A percentile compares a stretch with the other conserved stretches of the same genome.
phyloP scores from a whole-genome alignment of 1,284 basidiomycete species.

The Cutaneotrichosporon cutaneum region DNA sequence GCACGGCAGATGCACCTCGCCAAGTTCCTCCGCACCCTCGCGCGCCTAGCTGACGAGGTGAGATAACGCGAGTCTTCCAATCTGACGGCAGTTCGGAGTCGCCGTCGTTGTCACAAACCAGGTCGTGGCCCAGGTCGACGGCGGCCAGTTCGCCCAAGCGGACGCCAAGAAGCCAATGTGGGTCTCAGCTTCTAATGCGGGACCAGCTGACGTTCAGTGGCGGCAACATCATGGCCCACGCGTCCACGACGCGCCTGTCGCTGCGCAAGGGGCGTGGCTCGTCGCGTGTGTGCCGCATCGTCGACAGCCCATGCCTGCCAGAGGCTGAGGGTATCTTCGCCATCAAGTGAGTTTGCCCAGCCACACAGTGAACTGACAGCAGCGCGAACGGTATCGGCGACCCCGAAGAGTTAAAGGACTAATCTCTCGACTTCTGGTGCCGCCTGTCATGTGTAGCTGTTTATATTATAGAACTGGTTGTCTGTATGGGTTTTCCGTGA shows the following conservation, averaged over 20 bases:
- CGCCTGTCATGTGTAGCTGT: not conserved
- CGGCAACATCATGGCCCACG: conserved; percentile 94
- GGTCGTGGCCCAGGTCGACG: conserved; percentile 97
- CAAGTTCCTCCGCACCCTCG: conserved; percentile 89
- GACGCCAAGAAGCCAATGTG: conserved; percentile 90
- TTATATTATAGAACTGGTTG: not conserved
- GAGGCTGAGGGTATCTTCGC: conserved; percentile 96
- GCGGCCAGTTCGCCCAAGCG: conserved; percentile 75
- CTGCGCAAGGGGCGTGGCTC: conserved; percentile 90
- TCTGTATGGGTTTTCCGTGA: not conserved
- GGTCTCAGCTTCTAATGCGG: conserved; percentile 10
- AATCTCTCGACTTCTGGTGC: not conserved
- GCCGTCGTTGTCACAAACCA: conserved; percentile 98
- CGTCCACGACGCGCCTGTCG: conserved; percentile 89
- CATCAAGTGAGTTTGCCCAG: conserved; percentile 61
- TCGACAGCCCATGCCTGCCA: conserved; percentile 95
- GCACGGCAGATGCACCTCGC: conserved; percentile 96
- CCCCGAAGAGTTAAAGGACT: conserved; percentile 73
- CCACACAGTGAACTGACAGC: not conserved
- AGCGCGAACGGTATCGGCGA: conserved; percentile 79
- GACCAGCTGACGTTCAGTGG: conserved; percentile 55
- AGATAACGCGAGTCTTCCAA: conserved; percentile 21
- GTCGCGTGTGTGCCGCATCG: conserved; percentile 93
- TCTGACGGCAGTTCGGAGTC: conserved; percentile 74
- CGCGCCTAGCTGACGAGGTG: conserved; percentile 94